Base-by-base conservation (phyloP, 2,329 filamentous ascomycete species). In the Monosporascus sp. region DNA sequence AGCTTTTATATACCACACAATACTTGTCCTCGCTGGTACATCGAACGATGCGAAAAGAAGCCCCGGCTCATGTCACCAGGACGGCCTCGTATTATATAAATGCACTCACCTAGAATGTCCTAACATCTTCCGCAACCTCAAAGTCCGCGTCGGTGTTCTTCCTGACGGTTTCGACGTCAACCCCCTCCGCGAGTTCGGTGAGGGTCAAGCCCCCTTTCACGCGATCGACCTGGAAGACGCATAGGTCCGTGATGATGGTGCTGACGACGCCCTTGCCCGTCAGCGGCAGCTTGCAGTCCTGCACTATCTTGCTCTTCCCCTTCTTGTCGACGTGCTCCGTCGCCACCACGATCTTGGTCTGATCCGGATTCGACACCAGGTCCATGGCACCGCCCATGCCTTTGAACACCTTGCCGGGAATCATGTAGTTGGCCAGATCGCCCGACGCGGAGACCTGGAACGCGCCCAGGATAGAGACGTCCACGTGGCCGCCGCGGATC, bases 351-450 rank as follows among this genome's bases (percentile, higher is more conserved):
- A 89, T 86, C 76, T 87, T 88, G 59, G 86, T 89, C 63, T 79
- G 77, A 60, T 86, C 82, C 0, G 86, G 86, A 70, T 88, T 88
- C 38, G 82, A 85, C 11, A 89, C 84, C 7, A 89, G 72, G 66
- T 89, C 86, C 86, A 89, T 89, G 19, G 86, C 86, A 27, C 86
- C 86, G 56, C 90, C 90, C 85, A 95, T 94, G 19, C 90, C 90
- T 78, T 94, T 94, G 72, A 91, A 85, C 11, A 90, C 83, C 71
- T 93, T 94, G 24, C 90, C 90, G 0, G 90, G 90, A 58, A 95
- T 88, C 87, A 94, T 94, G 77, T 90, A 95, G 72, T 94, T 94
- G 46, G 90, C 90, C 51, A 95, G 72, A 66, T 95, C 90, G 26
- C 90, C 90, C 2, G 81, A 77, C 0, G 88, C 88, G 59, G 84